phyloP scores from a whole-genome alignment of 2,329 filamentous ascomycete genomes.

The Diaporthe vexans region DNA sequence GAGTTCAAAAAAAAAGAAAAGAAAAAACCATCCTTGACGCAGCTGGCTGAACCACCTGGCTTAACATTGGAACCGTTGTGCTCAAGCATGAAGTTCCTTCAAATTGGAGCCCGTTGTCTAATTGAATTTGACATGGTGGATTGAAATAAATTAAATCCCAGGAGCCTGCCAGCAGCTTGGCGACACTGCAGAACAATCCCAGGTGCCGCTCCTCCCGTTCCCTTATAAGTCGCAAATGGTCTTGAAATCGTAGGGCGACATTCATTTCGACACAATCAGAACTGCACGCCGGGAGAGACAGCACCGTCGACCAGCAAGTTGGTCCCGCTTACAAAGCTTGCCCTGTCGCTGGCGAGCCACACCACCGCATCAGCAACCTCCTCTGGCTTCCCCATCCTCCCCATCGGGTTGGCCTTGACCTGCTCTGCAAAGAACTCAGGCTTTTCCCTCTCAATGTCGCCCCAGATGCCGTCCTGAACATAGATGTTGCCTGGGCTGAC shows the following conservation, averaged over 20 bases:
- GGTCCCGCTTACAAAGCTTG: slow-evolving; percentile 42
- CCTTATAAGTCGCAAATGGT: too few species aligned
- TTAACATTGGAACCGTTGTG: not conserved
- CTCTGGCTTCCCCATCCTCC: slow-evolving; percentile 43
- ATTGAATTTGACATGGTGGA: too few species aligned
- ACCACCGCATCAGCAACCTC: slow-evolving; percentile 45
- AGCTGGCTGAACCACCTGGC: not conserved
- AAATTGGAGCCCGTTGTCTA: too few species aligned
- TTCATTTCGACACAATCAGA: slow-evolving; percentile 13
- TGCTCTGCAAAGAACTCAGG: slow-evolving; percentile 49
- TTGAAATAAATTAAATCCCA: too few species aligned
- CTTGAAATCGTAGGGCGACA: too few species aligned
- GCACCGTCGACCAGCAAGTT: slow-evolving; percentile 45
- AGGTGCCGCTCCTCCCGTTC: too few species aligned
- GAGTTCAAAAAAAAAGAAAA: too few species aligned
- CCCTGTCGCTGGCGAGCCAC: slow-evolving; percentile 43
- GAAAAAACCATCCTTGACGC: not conserved
- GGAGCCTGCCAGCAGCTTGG: too few species aligned
- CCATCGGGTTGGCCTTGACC: slow-evolving; percentile 42
- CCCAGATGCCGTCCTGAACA: slow-evolving; percentile 53
- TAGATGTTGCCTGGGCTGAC: slow-evolving; percentile 54
- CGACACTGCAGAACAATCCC: too few species aligned
- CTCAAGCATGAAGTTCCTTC: too few species aligned
- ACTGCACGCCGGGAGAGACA: slow-evolving; percentile 42
- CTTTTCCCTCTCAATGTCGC: slow-evolving; percentile 48